Evolutionary conservation across 805 yeast species (phyloP).

Genomic region (Suhomyces sp.): DNA sequence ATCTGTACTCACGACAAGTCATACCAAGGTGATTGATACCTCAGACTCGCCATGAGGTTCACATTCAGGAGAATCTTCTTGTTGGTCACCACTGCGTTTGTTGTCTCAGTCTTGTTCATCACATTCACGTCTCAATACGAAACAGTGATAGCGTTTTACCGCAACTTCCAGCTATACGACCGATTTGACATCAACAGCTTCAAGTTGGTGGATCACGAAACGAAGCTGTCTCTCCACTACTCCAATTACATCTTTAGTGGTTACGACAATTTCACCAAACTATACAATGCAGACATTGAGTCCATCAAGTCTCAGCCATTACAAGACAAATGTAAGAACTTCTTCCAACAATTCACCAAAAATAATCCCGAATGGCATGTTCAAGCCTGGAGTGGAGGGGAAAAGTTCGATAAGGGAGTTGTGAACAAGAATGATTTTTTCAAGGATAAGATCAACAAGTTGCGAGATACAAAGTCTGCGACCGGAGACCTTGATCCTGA

Average conservation of each 20-base stretch:
- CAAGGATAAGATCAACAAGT: background rate
- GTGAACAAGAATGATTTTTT: conserved; percentile 20
- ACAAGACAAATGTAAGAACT: conserved; percentile 23
- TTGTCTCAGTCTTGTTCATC: too few species aligned
- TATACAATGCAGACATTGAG: conserved; percentile 6
- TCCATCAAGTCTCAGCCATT: conserved; percentile 12
- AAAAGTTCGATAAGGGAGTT: conserved; percentile 20
- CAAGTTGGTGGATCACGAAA: conserved; percentile 14
- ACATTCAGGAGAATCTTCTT: conserved; percentile 6
- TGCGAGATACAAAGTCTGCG: background rate
- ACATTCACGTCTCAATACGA: too few species aligned
- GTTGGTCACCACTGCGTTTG: too few species aligned
- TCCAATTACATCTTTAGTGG: conserved; percentile 22
- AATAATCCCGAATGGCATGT: conserved; percentile 25
- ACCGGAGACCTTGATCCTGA: conserved; percentile 6
- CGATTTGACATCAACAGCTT: conserved; percentile 12
- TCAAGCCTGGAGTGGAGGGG: conserved; percentile 5
- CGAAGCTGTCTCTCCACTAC: conserved; percentile 24
- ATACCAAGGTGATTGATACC: too few species aligned
- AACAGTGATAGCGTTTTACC: too few species aligned
- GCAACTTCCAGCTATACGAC: too few species aligned
- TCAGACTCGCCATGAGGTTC: too few species aligned
- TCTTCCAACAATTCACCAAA: conserved; percentile 21
- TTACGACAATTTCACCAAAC: conserved; percentile 17
- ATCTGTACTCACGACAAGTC: too few species aligned